Evolutionary conservation across 192 early-diverging fungal genomes (phyloP).

Genomic region (Coemansia sp.): DNA sequence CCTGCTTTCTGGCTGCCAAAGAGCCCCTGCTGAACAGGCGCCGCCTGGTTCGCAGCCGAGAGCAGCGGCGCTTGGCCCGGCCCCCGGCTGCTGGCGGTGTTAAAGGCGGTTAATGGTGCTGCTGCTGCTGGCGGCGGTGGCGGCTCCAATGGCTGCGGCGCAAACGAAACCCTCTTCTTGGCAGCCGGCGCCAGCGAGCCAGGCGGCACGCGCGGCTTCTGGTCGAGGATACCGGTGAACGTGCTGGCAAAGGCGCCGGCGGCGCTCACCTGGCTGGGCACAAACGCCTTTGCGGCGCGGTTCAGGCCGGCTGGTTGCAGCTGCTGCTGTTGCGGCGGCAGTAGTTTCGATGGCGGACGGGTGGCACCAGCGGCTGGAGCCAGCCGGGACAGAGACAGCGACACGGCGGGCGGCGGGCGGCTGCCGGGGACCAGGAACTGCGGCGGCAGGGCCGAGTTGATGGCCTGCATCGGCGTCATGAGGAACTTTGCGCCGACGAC

Average conservation of each 20-base stretch:
- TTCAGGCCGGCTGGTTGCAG: not conserved
- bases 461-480: constrained; percentile 34
- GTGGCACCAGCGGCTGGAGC: too few species aligned
- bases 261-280: constrained; percentile 2
- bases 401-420: too few species aligned
- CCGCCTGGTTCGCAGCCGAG: not conserved
- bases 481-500: constrained; percentile 44
- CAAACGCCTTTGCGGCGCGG: constrained; percentile 3
- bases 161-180: constrained; percentile 9
- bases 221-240: constrained; percentile 14
- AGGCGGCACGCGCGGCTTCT: not conserved
- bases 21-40: not conserved
- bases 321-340: not conserved
- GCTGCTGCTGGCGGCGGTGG: too few species aligned
- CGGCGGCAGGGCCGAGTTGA: constrained; percentile 26
- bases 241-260: constrained; percentile 28
- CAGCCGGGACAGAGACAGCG: too few species aligned
- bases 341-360: not conserved
- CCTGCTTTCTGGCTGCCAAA: not conserved
- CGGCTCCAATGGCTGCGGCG: not conserved
- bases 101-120: not conserved
- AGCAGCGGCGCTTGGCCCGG: not conserved
- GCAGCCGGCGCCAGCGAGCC: not conserved
- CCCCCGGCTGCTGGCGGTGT: not conserved
- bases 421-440: constrained; percentile 15